Conservation (phyloP, 371 early-diverging fungal genomes). For the Actinomucor elegans region DNA sequence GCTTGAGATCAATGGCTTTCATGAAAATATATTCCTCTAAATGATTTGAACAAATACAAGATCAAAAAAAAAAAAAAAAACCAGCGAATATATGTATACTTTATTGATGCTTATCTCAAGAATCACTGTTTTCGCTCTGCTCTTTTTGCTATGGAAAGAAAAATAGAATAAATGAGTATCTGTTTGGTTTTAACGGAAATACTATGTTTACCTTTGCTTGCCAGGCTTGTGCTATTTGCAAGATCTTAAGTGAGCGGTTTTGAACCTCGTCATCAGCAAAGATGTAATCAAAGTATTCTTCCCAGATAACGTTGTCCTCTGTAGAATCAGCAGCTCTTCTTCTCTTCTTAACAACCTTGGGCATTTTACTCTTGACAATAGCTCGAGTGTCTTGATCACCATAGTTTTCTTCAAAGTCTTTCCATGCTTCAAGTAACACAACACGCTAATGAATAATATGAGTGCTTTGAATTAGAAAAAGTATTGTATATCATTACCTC, state of each 20-base stretch:
- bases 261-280: constrained; percentile 93
- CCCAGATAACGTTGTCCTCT: constrained; percentile 73
- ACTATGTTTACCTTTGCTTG: constrained; percentile 34
- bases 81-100: neutral
- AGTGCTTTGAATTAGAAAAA: no score
- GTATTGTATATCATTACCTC: constrained; percentile 63
- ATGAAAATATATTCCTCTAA: no score
- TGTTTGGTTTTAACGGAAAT: neutral
- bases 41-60: no score
- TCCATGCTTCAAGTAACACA: constrained; percentile 90
- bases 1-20: no score
- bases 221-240: constrained; percentile 93
- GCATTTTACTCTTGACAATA: constrained; percentile 73
- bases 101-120: constrained; percentile 2
- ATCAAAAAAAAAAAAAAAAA: neutral
- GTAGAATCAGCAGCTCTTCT: constrained; percentile 59
- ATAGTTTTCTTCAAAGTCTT: constrained; percentile 79
- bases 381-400: constrained; percentile 59
- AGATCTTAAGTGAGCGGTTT: constrained; percentile 82
- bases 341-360: constrained; percentile 89
- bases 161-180: neutral
- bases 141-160: constrained; percentile 2
- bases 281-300: constrained; percentile 97
- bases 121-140: neutral
- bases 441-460: constrained; percentile 57